Evolutionary conservation across 257 asterid species (phyloP).

Genomic region (Gentiana dahurica): DNA sequence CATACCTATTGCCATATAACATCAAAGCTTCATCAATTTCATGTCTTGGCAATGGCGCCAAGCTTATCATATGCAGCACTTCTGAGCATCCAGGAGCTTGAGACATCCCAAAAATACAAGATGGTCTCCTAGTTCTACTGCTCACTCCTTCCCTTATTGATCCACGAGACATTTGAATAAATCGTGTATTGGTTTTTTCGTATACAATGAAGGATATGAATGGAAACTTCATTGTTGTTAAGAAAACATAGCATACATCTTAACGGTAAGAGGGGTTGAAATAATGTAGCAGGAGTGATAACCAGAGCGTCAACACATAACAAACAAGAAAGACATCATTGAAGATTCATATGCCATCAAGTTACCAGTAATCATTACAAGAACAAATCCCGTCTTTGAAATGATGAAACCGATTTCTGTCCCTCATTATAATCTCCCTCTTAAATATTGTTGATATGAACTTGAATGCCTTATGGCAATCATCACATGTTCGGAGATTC

Average conservation of each 20-base stretch:
- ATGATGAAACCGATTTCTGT: constrained; percentile 44
- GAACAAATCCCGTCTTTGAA: constrained; percentile 56
- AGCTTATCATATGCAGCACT: background rate
- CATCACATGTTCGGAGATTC: constrained; percentile 57
- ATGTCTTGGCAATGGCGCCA: background rate
- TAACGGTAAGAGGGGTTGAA: background rate
- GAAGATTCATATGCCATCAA: background rate
- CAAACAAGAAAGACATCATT: background rate
- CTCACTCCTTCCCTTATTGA: no score
- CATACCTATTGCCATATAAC: background rate
- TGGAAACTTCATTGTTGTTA: no score
- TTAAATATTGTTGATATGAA: constrained; percentile 38
- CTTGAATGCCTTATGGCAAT: constrained; percentile 58
- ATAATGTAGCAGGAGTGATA: background rate
- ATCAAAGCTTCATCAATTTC: background rate
- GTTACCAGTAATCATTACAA: constrained; percentile 69
- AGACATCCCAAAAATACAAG: no score
- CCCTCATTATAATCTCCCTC: constrained; percentile 58
- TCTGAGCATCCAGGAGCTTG: background rate
- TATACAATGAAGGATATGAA: no score
- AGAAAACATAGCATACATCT: background rate
- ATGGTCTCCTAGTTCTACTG: no score
- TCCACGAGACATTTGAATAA: no score
- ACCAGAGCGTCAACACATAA: background rate
- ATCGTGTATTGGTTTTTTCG: no score